phyloP scores from a whole-genome alignment of 805 yeast species.

The Wickerhamiella bombiphila region DNA sequence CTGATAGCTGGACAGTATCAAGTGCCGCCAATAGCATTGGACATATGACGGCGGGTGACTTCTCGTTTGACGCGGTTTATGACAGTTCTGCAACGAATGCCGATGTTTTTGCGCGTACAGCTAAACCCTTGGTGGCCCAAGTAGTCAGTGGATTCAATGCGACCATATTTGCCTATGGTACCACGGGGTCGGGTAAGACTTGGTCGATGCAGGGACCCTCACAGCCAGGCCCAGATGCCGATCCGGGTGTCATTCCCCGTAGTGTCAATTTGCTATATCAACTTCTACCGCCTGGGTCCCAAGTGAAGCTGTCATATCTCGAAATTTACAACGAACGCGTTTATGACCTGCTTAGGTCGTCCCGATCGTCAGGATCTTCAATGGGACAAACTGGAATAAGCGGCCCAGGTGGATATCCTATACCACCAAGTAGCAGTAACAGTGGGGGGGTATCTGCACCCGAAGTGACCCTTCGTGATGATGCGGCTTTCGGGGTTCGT shows the following conservation, averaged over 20 bases:
- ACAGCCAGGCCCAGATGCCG: constrained; percentile 23
- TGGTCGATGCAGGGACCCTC: constrained; percentile 67
- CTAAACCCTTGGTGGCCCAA: constrained; percentile 36
- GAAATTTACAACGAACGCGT: constrained; percentile 83
- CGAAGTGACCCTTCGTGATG: constrained; percentile 66
- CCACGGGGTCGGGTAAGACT: constrained; percentile 90
- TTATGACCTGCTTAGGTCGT: constrained; percentile 43
- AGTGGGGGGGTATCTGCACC: constrained; percentile 14
- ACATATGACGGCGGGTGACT: constrained; percentile 37
- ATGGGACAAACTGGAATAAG: too few relatives aligned
- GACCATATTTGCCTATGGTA: constrained; percentile 85
- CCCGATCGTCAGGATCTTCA: background rate
- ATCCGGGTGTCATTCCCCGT: constrained; percentile 55
- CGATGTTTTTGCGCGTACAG: constrained; percentile 46
- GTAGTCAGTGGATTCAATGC: constrained; percentile 68
- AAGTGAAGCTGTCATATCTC: constrained; percentile 52
- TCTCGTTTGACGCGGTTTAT: constrained; percentile 68
- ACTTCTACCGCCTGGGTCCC: constrained; percentile 20
- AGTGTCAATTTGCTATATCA: constrained; percentile 49
- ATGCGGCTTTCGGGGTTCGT: constrained; percentile 51
- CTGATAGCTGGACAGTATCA: constrained; percentile 1
- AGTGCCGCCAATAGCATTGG: constrained; percentile 4
- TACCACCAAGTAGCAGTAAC: background rate
- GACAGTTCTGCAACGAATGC: constrained; percentile 38
- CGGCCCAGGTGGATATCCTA: too few relatives aligned